Evolutionary conservation across 306 rosid genomes (phyloP).

Genomic region (Corylus avellana): DNA sequence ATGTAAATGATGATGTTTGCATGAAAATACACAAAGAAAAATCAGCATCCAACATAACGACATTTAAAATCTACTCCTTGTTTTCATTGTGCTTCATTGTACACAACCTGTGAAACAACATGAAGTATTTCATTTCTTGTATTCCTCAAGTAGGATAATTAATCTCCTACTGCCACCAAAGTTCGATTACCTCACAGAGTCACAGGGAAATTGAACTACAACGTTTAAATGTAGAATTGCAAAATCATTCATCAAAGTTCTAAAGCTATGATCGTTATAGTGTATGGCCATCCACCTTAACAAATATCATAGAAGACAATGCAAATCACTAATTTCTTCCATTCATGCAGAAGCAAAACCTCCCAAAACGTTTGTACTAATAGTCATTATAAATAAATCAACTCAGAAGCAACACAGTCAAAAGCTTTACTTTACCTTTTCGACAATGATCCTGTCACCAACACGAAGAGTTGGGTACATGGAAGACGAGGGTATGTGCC

Average conservation of each 20-base stretch:
- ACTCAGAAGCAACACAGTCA: background rate
- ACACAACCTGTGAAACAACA: background rate
- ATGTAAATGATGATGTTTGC: background rate
- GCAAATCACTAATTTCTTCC: background rate
- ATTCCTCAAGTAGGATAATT: background rate
- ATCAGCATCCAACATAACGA: background rate
- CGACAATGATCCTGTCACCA: constrained; percentile 75
- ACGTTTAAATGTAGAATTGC: background rate
- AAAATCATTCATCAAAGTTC: background rate
- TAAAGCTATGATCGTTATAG: background rate
- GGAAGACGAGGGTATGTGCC: constrained; percentile 75
- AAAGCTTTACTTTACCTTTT: constrained; percentile 52
- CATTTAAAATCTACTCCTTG: background rate
- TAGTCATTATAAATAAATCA: background rate
- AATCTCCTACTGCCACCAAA: background rate
- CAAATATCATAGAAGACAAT: background rate
- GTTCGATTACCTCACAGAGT: background rate
- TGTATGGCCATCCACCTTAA: background rate
- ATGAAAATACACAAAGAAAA: background rate
- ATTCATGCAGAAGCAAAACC: background rate
- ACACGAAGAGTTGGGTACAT: constrained; percentile 85
- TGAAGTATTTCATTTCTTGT: background rate
- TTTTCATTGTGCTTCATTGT: background rate
- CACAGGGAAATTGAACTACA: background rate
- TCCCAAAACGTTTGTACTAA: background rate